phyloP scores from a whole-genome alignment of 768 basidiomycete genomes.

The Holtermanniella nyarrowii region DNA sequence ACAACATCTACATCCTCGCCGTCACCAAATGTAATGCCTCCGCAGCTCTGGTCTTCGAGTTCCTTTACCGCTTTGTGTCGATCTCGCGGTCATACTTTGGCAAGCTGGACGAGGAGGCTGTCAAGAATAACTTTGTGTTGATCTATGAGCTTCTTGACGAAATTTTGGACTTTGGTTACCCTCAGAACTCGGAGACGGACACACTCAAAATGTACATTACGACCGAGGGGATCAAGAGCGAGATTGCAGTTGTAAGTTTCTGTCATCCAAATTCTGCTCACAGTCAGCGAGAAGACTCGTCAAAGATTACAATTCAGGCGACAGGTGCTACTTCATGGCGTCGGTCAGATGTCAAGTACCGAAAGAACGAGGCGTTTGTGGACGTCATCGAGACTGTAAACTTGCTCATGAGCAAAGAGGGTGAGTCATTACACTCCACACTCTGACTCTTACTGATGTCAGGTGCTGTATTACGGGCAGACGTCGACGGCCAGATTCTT shows the following conservation, averaged over 20 bases:
- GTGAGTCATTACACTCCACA: constrained; percentile 42
- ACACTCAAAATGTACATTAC: constrained; percentile 97
- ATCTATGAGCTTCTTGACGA: constrained; percentile 98
- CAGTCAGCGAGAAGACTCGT: constrained; percentile 73
- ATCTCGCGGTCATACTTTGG: constrained; percentile 95
- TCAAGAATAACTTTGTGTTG: constrained; percentile 98
- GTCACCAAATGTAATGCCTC: constrained; percentile 98
- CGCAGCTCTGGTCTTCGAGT: constrained; percentile 95
- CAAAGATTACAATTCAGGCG: constrained; percentile 93
- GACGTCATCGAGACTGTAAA: constrained; percentile 97
- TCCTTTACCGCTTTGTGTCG: constrained; percentile 88
- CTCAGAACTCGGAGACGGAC: constrained; percentile 97
- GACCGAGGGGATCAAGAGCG: constrained; percentile 83
- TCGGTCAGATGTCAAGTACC: constrained; percentile 89
- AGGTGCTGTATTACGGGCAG: constrained; percentile 87
- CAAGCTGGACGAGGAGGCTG: constrained; percentile 92
- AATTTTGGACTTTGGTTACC: constrained; percentile 97
- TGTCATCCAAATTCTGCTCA: constrained; percentile 1
- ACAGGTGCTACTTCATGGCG: constrained; percentile 96
- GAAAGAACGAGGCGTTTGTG: constrained; percentile 99
- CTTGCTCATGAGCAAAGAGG: constrained; percentile 93
- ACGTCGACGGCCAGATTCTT: constrained; percentile 93
- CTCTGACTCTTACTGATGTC: neutral
- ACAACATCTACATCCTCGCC: constrained; percentile 89
- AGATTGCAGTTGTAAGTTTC: constrained; percentile 63